Conservation (phyloP, 2,329 filamentous ascomycete genomes). For the Kalmusia sp. region DNA sequence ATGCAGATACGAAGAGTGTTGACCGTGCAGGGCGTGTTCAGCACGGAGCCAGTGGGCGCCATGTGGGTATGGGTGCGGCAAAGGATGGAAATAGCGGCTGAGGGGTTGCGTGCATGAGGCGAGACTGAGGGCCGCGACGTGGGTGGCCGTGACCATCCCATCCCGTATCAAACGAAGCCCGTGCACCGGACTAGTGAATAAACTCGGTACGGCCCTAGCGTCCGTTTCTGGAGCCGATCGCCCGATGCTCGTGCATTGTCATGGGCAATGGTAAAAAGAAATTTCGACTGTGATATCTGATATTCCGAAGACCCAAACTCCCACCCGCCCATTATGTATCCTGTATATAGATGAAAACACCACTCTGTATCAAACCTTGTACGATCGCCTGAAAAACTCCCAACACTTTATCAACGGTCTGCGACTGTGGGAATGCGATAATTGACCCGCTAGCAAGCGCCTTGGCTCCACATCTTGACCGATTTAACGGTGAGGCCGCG, state of each 20-base stretch:
- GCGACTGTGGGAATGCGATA: background rate
- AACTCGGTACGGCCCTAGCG: slow-evolving; percentile 1
- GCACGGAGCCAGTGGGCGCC: background rate
- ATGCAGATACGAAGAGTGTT: slow-evolving; percentile 10
- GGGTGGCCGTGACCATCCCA: slow-evolving; percentile 3
- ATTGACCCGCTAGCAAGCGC: slow-evolving; percentile 20
- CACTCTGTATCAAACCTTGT: background rate
- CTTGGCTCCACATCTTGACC: slow-evolving; percentile 61
- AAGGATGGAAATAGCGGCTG: slow-evolving; percentile 7
- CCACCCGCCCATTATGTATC: background rate
- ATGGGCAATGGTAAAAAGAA: background rate
- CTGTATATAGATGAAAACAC: background rate
- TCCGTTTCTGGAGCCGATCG: slow-evolving; percentile 1
- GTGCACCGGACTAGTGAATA: background rate
- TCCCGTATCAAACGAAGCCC: background rate
- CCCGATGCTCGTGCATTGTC: background rate
- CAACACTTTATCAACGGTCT: background rate
- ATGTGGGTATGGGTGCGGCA: background rate
- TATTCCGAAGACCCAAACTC: no score
- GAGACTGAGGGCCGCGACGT: background rate
- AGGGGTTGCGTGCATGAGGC: slow-evolving; percentile 1
- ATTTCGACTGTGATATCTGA: no score
- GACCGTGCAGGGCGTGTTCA: slow-evolving; percentile 5
- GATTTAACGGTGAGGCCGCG: slow-evolving; percentile 66
- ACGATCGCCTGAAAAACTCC: background rate